Evolutionary conservation across 2,329 filamentous ascomycete genomes (phyloP).

Genomic region (Fusarium acutatum): DNA sequence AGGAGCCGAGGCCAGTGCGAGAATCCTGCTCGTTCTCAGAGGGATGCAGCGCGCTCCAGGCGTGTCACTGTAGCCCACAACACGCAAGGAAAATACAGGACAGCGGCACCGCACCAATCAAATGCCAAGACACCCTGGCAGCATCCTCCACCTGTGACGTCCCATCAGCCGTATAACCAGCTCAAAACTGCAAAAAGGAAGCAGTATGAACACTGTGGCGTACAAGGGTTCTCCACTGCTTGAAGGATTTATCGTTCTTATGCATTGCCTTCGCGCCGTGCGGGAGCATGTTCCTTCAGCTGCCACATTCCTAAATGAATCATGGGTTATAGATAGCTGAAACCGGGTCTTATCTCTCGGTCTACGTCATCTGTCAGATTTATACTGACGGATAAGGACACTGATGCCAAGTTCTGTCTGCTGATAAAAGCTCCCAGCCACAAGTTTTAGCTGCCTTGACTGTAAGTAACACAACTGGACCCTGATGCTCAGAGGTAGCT

Average conservation of each 20-base stretch:
- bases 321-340: background rate
- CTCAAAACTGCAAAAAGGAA: background rate
- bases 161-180: background rate
- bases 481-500: too few species aligned
- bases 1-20: background rate
- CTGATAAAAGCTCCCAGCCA: background rate
- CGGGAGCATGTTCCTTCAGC: background rate
- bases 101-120: background rate
- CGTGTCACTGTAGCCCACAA: background rate
- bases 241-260: background rate
- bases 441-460: background rate
- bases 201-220: background rate
- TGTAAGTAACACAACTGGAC: background rate
- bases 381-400: background rate
- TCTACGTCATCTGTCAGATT: background rate
- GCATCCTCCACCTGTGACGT: background rate
- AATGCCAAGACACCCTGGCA: background rate
- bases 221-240: background rate
- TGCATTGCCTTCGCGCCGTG: background rate
- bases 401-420: background rate
- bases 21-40: background rate
- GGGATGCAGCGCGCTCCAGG: background rate
- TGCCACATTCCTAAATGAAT: background rate
- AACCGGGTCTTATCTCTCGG: background rate
- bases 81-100: background rate